Conservation (phyloP, 2,329 filamentous ascomycete genomes). For the Aspergillus hortae region DNA sequence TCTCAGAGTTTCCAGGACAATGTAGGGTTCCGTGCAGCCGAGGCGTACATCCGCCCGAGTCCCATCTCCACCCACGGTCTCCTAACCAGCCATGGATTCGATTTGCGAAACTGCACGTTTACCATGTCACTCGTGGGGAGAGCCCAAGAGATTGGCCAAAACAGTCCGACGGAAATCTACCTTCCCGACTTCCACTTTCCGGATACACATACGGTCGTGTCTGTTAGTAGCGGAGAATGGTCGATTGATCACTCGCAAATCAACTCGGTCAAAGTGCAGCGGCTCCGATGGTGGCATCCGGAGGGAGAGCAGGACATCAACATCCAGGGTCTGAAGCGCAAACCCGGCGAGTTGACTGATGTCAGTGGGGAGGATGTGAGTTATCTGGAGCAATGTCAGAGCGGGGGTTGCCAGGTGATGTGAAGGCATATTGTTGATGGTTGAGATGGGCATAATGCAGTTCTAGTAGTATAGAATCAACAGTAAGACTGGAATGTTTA, state of each 20-base stretch:
- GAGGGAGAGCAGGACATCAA: slow-evolving; percentile 78
- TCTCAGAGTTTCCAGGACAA: slow-evolving; percentile 57
- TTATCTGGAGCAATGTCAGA: slow-evolving; percentile 65
- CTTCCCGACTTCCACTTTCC: slow-evolving; percentile 93
- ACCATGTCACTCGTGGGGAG: slow-evolving; percentile 65
- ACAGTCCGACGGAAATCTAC: slow-evolving; percentile 75
- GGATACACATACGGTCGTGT: slow-evolving; percentile 64
- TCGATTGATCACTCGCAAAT: slow-evolving; percentile 71
- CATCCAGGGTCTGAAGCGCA: slow-evolving; percentile 69
- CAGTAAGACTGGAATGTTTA: no score
- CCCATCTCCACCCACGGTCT: slow-evolving; percentile 72
- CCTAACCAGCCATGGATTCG: slow-evolving; percentile 71
- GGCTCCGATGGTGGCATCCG: slow-evolving; percentile 87
- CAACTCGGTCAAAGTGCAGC: slow-evolving; percentile 67
- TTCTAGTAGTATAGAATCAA: no score
- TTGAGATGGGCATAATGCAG: no score
- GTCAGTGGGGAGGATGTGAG: slow-evolving; percentile 68
- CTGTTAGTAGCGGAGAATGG: slow-evolving; percentile 85
- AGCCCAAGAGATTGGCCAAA: slow-evolving; percentile 54
- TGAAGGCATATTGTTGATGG: slow-evolving; percentile 23
- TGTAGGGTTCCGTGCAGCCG: slow-evolving; percentile 80
- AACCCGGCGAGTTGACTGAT: slow-evolving; percentile 32
- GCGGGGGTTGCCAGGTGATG: slow-evolving; percentile 50
- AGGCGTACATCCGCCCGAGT: slow-evolving; percentile 85
- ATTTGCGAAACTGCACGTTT: slow-evolving; percentile 75